These are phyloP conservation scores for Suzukiozyma palmioleophila DNA, from an alignment of 1,139 yeast genomes.

Conservation along the genomic window DNA sequence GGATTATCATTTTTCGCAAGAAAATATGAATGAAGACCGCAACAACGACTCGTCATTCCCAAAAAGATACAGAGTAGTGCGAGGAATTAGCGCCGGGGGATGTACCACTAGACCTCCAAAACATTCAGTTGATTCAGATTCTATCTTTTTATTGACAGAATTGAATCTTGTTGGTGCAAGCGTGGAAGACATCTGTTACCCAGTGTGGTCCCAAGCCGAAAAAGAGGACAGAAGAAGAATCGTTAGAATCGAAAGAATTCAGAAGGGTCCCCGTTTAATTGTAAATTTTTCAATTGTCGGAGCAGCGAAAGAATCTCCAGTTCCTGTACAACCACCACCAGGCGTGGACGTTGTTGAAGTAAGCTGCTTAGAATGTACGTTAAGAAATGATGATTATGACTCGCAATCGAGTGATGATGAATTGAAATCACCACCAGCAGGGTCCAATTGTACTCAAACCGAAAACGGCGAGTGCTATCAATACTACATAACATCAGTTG, in stretches of 20 bases:
- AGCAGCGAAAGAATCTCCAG: constrained; percentile 45
- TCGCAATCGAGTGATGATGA: constrained; percentile 9
- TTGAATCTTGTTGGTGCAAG: constrained; percentile 41
- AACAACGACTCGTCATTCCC: background rate
- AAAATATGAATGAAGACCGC: background rate
- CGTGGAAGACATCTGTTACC: constrained; percentile 44
- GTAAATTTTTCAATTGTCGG: constrained; percentile 52
- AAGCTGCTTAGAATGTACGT: constrained; percentile 50
- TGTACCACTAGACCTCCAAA: constrained; percentile 54
- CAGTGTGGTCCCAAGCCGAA: constrained; percentile 48
- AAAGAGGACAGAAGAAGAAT: constrained; percentile 50
- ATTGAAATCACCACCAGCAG: background rate
- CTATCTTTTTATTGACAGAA: constrained; percentile 42
- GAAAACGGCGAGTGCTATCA: constrained; percentile 24
- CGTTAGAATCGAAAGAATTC: constrained; percentile 52
- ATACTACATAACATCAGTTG: constrained; percentile 61
- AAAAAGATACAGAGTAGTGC: constrained; percentile 39
- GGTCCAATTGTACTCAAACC: constrained; percentile 7
- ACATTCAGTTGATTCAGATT: constrained; percentile 26
- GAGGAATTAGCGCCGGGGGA: constrained; percentile 61
- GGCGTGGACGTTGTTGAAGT: constrained; percentile 52
- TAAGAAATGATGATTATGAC: constrained; percentile 26
- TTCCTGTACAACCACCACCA: constrained; percentile 29
- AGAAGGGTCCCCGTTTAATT: constrained; percentile 41
- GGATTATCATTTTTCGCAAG: background rate